Evolutionary conservation across 129 eudicot species (phyloP).

Genomic region (Artemisia annua): DNA sequence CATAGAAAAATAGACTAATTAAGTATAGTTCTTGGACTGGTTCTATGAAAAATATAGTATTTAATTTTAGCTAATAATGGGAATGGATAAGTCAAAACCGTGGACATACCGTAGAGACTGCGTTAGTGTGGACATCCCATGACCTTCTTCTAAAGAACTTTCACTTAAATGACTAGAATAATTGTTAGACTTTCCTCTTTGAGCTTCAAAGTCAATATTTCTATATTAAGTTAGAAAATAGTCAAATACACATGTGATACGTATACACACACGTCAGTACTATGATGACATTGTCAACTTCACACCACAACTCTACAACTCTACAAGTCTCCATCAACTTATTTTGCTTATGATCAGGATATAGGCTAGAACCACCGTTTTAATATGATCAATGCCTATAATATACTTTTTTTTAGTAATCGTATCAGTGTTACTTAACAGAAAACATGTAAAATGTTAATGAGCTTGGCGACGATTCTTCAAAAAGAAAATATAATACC

Average conservation of each 20-base stretch:
- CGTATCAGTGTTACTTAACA: too few species aligned
- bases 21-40: too few species aligned
- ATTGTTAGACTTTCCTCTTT: background rate
- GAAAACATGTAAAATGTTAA: too few species aligned
- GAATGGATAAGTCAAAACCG: slow-evolving; percentile 13
- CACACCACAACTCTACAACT: background rate
- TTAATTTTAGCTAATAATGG: background rate
- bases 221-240: background rate
- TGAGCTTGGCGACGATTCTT: too few species aligned
- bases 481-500: too few species aligned
- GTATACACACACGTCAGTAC: background rate
- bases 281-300: background rate
- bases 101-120: slow-evolving; percentile 15
- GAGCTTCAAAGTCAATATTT: background rate
- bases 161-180: background rate
- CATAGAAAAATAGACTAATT: too few species aligned
- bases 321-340: background rate
- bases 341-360: background rate
- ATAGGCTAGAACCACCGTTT: too few species aligned
- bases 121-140: background rate
- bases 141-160: background rate
- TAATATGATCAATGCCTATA: too few species aligned
- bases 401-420: too few species aligned
- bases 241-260: background rate
- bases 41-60: too few species aligned